Base-by-base conservation (phyloP, 2,329 filamentous ascomycete genomes). In the Cytospora paraplurivora region DNA sequence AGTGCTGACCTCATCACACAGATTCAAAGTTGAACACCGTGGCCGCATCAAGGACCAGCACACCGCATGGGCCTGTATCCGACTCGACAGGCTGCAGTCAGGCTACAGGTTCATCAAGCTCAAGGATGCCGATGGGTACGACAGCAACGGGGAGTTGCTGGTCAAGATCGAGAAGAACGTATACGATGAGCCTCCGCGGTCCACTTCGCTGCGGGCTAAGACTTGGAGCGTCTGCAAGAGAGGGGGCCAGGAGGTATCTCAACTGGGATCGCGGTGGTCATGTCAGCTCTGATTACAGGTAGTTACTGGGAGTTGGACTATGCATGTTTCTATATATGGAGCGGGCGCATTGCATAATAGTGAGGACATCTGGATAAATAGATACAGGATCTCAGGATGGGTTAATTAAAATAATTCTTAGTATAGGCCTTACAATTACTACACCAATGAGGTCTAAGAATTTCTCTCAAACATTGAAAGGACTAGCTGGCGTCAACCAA, bases 61-160 rank as follows among this genome's bases (percentile, higher is more conserved):
- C 47, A 76, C 82, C 33, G 81, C 80, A 17, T 87, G 84, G 84
- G 82, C 84, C 32, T 86, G 84, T 69, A 81, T 86, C 70, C 81
- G 84, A 3, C 79, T 87, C 11, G 84, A 86, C 73, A 81, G 84
- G 53, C 78, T 87, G 2, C 79, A 77, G 54, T 74, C 75, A 51
- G 84, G 84, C 12, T 85, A 85, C 72, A 80, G 84, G 54, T 81
- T 84, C 66, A 73, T 87, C 61, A 73, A 76, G 44, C 77, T 87
- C 47, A 72, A 79, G 68, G 78, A 84, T 60, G 72, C 73, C 37
- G 74, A 76, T 19, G 81, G 82, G 19, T 72, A 76, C 54, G 72
- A 74, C 13, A 78, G 81, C 27, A 70, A 76, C 3, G 81, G 79
- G 7, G 78, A 80, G 67, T 72, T 87, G 50, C 75, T 86, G 35